Conservation (phyloP, 2,329 filamentous ascomycete species). For the Nothopassalora personata region DNA sequence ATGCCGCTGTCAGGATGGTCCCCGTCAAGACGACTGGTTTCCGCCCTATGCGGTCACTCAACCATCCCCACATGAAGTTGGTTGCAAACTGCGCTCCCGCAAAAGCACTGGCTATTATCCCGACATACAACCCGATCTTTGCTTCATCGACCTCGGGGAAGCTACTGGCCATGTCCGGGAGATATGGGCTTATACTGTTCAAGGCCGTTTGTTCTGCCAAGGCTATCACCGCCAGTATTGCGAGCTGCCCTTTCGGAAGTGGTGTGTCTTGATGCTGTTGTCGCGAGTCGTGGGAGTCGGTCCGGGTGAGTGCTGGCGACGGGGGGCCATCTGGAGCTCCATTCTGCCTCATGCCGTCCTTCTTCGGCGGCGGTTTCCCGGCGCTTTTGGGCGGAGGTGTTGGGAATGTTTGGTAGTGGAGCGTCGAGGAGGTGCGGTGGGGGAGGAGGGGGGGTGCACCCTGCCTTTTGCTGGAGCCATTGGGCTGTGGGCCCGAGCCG, state of each 20-base stretch:
- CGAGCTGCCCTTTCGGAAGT: conserved; percentile 74
- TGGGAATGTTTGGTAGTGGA: conserved; percentile 78
- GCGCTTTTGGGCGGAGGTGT: conserved; percentile 65
- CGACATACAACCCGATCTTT: conserved; percentile 80
- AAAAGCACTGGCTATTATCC: conserved; percentile 83
- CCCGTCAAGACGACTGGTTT: conserved; percentile 80
- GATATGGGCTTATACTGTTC: conserved; percentile 92
- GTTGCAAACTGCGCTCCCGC: conserved; percentile 87
- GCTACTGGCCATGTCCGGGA: conserved; percentile 82
- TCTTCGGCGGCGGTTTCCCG: conserved; percentile 45
- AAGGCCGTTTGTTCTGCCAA: conserved; percentile 92
- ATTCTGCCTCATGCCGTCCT: conserved; percentile 14
- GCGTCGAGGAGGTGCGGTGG: conserved; percentile 48
- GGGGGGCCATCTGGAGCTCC: conserved; percentile 6
- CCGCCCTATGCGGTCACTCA: conserved; percentile 71
- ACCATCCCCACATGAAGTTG: conserved; percentile 85
- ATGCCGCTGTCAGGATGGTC: conserved; percentile 73
- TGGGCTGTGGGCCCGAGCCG: not conserved
- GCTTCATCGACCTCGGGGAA: conserved; percentile 72
- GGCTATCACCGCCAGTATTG: conserved; percentile 79
- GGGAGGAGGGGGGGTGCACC: conserved; percentile 13
- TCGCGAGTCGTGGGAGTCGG: conserved; percentile 12
- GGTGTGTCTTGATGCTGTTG: conserved; percentile 56
- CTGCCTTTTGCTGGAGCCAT: not conserved
- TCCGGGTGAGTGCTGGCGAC: conserved; percentile 11